A percentile compares a stretch with the other conserved stretches of the same genome.
Conservation (phyloP, 2,329 filamentous ascomycete genomes). For the Diplodia mutila region DNA sequence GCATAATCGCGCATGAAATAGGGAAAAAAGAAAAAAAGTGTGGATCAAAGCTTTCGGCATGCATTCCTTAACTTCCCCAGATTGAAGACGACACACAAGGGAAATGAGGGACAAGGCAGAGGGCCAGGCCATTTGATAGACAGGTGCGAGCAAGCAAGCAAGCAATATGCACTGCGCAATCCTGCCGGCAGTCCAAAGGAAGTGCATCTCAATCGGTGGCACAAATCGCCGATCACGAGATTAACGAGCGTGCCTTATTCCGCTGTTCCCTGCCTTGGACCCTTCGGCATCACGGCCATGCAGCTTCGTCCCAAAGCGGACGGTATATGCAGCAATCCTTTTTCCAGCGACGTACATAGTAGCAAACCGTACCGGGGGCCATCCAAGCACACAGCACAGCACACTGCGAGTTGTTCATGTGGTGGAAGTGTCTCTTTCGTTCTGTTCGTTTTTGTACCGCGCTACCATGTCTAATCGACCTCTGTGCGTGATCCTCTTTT, state of each 20-base stretch:
- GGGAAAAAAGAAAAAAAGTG: background rate
- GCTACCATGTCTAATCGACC: too few relatives aligned
- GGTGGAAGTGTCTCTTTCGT: constrained; percentile 11
- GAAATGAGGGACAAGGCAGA: background rate
- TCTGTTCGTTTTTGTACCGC: constrained; percentile 2
- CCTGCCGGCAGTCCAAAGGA: constrained; percentile 18
- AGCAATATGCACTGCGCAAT: constrained; percentile 1
- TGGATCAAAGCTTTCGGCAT: background rate
- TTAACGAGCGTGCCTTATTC: constrained; percentile 1
- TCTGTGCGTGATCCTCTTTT: background rate
- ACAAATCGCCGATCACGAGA: constrained; percentile 21
- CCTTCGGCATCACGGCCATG: background rate
- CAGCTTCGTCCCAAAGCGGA: constrained; percentile 8
- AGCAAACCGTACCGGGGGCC: background rate
- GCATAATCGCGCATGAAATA: background rate
- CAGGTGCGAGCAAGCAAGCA: background rate
- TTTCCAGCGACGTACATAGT: background rate
- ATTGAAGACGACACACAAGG: background rate
- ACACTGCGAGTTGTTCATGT: constrained; percentile 4
- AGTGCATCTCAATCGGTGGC: background rate
- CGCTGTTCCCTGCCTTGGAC: background rate
- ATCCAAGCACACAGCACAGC: background rate
- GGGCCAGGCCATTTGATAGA: too few relatives aligned
- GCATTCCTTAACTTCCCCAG: background rate
- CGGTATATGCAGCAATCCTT: constrained; percentile 10